Evolutionary conservation across 2,329 filamentous ascomycete genomes (phyloP), one percentile per base, ranked within the genome.

Genomic region (Exserohilum rostratum): DNA sequence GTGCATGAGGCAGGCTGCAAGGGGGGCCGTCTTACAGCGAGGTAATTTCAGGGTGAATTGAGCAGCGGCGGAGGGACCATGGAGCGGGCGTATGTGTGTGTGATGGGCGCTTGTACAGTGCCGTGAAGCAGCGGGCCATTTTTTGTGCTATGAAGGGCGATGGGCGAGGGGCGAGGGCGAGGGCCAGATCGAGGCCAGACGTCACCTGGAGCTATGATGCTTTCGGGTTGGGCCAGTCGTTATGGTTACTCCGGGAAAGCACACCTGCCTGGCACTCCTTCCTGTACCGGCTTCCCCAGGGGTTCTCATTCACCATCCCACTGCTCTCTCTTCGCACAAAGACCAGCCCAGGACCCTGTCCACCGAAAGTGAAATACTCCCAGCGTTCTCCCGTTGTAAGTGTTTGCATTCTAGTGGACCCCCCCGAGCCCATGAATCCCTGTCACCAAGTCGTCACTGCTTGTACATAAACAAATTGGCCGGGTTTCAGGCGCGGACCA

Each of bases 381-480:
- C 37, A 40, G 44, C 55, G 55, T 37, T 57, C 22, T 55, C 55
- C 22, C 22, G 22, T 59, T 64, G 62, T 66, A 58, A 66, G 64
- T 17, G 25, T 64, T 53, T 25, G 55, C 61, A 46, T 48, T 48
- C 50, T 6, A 37, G 54, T 55, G 48, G 38, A 47, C 46, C 39
- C 25, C 48, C 45, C 37, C 22, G 22, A 25, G 22, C 22, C 22
- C 39, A 53, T 39, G 60, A 30, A 62, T 62, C 61, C 62, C 61
- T 61, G 61, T 42, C 48, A 50, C 53, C 38, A 47, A 56, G 46
- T 48, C 55, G 51, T 62, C 61, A 50, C 50, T 57, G 61, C 55
- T 54, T 61, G 61, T 64, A 64, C 57, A 62, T 54, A 61, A 62
- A 62, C 60, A 62, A 64, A 62, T 62, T 62, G 61, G 52, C 42